Conservation (phyloP, 208 protist genomes). For the Trypanosoma brucei region DNA sequence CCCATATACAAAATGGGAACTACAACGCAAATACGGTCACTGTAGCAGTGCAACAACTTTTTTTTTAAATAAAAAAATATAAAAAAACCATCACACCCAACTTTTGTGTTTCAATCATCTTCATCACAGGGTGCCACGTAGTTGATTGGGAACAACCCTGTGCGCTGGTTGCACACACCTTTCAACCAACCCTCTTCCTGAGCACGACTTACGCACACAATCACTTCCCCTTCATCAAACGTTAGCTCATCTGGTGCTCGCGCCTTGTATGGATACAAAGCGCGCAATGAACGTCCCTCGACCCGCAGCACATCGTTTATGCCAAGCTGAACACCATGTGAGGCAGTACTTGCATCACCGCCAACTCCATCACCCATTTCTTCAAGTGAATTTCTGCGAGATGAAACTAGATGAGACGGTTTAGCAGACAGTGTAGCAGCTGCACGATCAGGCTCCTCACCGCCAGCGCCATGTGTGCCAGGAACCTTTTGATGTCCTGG, state of each 20-base stretch:
- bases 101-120: neutral
- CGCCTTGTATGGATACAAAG: constrained; percentile 72
- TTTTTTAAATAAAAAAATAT: no score
- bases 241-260: constrained; percentile 82
- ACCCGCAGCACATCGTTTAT: constrained; percentile 24
- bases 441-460: no score
- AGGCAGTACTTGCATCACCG: neutral
- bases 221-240: constrained; percentile 66
- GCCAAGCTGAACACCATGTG: neutral
- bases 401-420: neutral
- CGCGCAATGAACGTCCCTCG: constrained; percentile 67
- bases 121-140: constrained; percentile 50
- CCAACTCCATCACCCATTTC: neutral
- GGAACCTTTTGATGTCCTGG: no score
- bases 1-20: no score
- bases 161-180: constrained; percentile 86
- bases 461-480: no score
- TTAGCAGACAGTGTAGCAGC: no score
- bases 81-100: no score
- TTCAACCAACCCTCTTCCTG: constrained; percentile 89
- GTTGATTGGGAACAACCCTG: constrained; percentile 85
- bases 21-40: no score
- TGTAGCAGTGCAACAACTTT: no score
- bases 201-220: constrained; percentile 71
- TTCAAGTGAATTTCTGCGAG: neutral